These are phyloP conservation scores for Astrothelium macrocarpum DNA, from an alignment of 495 filamentous ascomycete species.

Conservation along the genomic window DNA sequence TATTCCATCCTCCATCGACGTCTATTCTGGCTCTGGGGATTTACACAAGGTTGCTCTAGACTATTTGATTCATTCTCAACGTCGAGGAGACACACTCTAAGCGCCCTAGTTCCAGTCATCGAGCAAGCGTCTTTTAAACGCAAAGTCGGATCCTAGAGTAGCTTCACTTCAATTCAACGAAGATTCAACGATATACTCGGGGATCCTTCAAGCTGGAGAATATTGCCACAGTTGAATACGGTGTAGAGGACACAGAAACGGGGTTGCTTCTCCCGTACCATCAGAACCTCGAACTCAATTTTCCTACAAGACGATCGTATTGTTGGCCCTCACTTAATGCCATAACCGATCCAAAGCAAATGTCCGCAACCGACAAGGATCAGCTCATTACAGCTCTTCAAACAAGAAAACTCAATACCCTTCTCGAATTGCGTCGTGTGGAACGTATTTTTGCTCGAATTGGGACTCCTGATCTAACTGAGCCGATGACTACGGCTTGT, in stretches of 20 bases:
- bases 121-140: too few relatives aligned
- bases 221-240: neutral
- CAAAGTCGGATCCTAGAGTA: too few relatives aligned
- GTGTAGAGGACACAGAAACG: neutral
- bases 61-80: too few relatives aligned
- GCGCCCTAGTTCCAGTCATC: too few relatives aligned
- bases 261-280: neutral
- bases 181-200: too few relatives aligned
- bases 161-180: too few relatives aligned
- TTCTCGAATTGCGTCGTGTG: constrained; percentile 65
- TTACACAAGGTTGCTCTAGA: too few relatives aligned
- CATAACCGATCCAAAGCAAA: neutral
- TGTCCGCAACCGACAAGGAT: constrained; percentile 38
- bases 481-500: constrained; percentile 63
- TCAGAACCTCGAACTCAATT: neutral
- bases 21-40: too few relatives aligned
- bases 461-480: constrained; percentile 46
- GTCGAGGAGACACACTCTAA: too few relatives aligned
- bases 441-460: constrained; percentile 53
- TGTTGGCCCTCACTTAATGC: neutral
- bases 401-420: constrained; percentile 59
- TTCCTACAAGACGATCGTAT: neutral
- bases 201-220: too few relatives aligned
- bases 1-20: too few relatives aligned
- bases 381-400: constrained; percentile 45